Percentiles rank a stretch among this genome's conserved stretches.
These are phyloP conservation scores for Didymellaceae sp. DNA, from an alignment of 2,329 filamentous ascomycete genomes.

Conservation along the genomic window DNA sequence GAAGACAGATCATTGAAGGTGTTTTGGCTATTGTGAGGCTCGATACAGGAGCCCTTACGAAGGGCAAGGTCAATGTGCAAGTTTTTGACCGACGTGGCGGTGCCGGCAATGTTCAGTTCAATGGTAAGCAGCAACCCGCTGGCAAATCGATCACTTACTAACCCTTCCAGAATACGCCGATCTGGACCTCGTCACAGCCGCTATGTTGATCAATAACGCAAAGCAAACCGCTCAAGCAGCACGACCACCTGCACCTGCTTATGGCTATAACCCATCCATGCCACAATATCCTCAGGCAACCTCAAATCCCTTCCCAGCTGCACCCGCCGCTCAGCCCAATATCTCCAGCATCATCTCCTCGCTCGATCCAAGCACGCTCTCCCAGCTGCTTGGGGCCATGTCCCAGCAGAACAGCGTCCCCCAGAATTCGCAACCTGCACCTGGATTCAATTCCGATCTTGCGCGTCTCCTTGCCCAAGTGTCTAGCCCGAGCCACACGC, in stretches of 20 bases:
- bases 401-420: constrained; percentile 35
- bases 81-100: constrained; percentile 83
- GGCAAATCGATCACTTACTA: constrained; percentile 17
- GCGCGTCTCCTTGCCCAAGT: constrained; percentile 48
- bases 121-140: constrained; percentile 56
- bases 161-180: constrained; percentile 73
- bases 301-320: constrained; percentile 47
- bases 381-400: constrained; percentile 71
- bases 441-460: constrained; percentile 45
- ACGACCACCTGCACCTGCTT: constrained; percentile 42
- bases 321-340: constrained; percentile 50
- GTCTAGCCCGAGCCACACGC: constrained; percentile 34
- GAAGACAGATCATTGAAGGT: constrained; percentile 85
- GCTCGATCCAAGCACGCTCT: constrained; percentile 73
- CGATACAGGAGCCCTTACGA: constrained; percentile 70
- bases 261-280: constrained; percentile 26
- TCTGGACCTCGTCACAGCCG: constrained; percentile 77
- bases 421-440: constrained; percentile 51
- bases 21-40: constrained; percentile 85
- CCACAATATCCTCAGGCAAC: constrained; percentile 43
- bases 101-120: constrained; percentile 78
- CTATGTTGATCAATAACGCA: constrained; percentile 78
- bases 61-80: constrained; percentile 78
- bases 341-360: constrained; percentile 70
- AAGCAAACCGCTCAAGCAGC: constrained; percentile 58